Evolutionary conservation across 768 basidiomycete genomes (phyloP).

Genomic region (Calocera viscosa): DNA sequence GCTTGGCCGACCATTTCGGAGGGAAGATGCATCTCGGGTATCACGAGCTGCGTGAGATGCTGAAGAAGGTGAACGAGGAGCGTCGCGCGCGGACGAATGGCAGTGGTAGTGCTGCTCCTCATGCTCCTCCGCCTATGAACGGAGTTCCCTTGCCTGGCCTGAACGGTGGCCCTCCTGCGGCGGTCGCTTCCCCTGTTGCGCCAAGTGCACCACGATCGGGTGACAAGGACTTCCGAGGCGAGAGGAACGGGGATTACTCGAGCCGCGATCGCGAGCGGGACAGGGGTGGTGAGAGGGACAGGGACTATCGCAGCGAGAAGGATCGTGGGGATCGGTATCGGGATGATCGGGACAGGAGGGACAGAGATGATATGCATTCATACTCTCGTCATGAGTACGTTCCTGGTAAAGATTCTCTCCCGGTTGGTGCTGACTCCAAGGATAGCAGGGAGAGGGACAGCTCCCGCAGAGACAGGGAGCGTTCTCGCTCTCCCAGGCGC

Average conservation of each 20-base stretch:
- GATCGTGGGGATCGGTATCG: constrained; percentile 47
- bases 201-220: constrained; percentile 25
- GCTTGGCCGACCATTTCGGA: constrained; percentile 98
- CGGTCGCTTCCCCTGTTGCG: constrained; percentile 18
- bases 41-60: constrained; percentile 91
- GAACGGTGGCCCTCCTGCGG: constrained; percentile 25
- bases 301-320: constrained; percentile 37
- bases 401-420: constrained; percentile 10
- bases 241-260: constrained; percentile 16
- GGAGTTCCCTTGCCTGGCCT: constrained; percentile 14
- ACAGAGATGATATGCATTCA: constrained; percentile 22
- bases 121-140: constrained; percentile 31
- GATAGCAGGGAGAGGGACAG: constrained; percentile 40
- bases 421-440: constrained; percentile 13
- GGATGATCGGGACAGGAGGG: constrained; percentile 56
- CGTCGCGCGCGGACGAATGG: constrained; percentile 66
- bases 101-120: too few species aligned
- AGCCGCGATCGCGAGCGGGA: constrained; percentile 17
- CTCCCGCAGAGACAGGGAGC: constrained; percentile 51
- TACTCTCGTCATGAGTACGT: constrained; percentile 14
- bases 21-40: constrained; percentile 99
- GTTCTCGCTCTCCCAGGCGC: constrained; percentile 48
- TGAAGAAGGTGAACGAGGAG: constrained; percentile 80
- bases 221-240: constrained; percentile 21
- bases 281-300: constrained; percentile 35